Base-by-base conservation (phyloP, 148 eudicot genomes). In the Camellia sinensis region DNA sequence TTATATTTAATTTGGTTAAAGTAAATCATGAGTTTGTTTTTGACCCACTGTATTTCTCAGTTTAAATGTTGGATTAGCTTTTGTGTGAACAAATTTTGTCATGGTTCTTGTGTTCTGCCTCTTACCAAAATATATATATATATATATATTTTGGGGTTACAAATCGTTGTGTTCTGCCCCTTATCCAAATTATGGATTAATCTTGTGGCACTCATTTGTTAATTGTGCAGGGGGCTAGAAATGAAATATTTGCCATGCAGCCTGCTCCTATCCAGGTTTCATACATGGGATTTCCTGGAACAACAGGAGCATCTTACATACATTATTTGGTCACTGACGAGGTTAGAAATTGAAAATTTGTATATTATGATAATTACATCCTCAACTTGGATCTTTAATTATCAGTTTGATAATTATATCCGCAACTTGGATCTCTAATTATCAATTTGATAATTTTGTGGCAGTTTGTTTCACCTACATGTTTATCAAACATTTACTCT, bases 201-300 rank as follows among this genome's bases (percentile, higher is more conserved):
- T 22, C 15, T 46, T 6, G 22, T 56, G 54, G 63, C 60, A 48
- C 22, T 19, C 21, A 67, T n/a, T 21, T 61, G 10, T 53, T 62
- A 2, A 74, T 71, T 65, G 64, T 82, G 80, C 88, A 94, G 98
- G 98, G 98, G 69, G 98, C 97, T n/a, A 84, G 98, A 82, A 94
- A 92, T 84, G 98, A 94, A 85, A 91, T 94, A 84, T 94, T 94
- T 87, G 97, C 98, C 52, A 88, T 94, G 98, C 94, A 94, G 83
- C 98, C 98, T 86, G 98, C 98, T 80, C 97, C 98, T 3, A 84
- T 94, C 78, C 98, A 94, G 84, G 98, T 94, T 62, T 91, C 97
- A 3, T 92, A 94, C 83, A 94, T 94, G 98, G 98, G 98, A 77
- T 94, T 94, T 74, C 98, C 98, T 52, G 97, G 97, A 77, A 94